Evolutionary conservation across 169 alveolate genomes (phyloP).

Genomic region (Sarcocystis neurona): DNA sequence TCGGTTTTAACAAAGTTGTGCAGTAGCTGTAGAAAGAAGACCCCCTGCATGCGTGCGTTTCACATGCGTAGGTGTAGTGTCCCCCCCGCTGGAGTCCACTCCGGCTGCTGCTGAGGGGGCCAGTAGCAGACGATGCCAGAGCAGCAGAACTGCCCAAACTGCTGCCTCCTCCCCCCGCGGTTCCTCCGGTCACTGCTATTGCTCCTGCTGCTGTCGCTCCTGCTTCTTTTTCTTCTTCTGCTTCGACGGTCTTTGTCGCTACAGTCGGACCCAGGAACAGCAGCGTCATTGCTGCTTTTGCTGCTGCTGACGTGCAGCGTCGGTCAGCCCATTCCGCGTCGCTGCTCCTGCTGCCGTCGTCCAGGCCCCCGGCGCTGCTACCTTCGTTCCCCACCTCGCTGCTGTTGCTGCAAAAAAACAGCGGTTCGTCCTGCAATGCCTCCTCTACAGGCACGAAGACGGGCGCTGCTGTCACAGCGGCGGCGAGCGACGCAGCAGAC

Average conservation of each 20-base stretch:
- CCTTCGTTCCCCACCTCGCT: background rate
- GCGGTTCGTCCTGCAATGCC: background rate
- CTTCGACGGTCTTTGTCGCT: too few relatives aligned
- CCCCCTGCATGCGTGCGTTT: too few relatives aligned
- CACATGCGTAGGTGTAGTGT: background rate
- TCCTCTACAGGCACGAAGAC: constrained; percentile 12
- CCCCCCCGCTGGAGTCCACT: background rate
- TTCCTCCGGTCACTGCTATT: background rate
- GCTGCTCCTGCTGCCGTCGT: background rate
- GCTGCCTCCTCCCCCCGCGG: too few relatives aligned
- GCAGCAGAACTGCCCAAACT: background rate
- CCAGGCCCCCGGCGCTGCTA: background rate
- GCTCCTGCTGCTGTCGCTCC: background rate
- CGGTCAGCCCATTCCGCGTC: background rate
- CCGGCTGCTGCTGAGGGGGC: background rate
- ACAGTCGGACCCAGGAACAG: too few relatives aligned
- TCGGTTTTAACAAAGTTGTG: too few relatives aligned
- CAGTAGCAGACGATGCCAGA: background rate
- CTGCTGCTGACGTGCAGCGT: too few relatives aligned
- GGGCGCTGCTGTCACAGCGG: background rate
- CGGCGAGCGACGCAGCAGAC: background rate
- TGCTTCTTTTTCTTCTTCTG: background rate
- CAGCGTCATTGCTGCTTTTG: too few relatives aligned
- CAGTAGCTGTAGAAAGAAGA: too few relatives aligned
- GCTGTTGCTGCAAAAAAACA: background rate